Conservation (phyloP, 352 stramenopile genomes). For the Globisporangium paddicum region DNA sequence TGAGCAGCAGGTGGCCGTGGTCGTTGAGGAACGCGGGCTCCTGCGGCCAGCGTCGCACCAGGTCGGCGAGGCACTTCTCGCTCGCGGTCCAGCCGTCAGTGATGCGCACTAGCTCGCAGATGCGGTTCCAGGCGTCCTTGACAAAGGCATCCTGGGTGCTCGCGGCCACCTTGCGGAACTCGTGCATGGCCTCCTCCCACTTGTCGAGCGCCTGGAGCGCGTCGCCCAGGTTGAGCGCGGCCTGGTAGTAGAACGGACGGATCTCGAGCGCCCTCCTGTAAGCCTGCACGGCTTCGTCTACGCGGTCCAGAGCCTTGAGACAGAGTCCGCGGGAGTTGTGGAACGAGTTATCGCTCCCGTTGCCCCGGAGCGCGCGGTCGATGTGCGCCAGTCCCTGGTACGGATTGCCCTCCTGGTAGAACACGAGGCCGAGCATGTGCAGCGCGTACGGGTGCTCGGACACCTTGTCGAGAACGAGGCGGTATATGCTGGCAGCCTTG, state of each 20-base stretch:
- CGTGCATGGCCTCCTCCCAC: conserved; percentile 51
- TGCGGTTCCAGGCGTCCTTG: conserved; percentile 28
- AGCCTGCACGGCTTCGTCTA: conserved; percentile 41
- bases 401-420: conserved; percentile 37
- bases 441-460: conserved; percentile 38
- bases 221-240: conserved; percentile 48
- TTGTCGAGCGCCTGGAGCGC: conserved; percentile 36
- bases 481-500: conserved; percentile 40
- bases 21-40: conserved; percentile 56
- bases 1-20: conserved; percentile 46
- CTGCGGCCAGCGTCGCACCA: conserved; percentile 42
- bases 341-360: conserved; percentile 41
- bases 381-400: conserved; percentile 30
- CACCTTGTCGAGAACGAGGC: conserved; percentile 43
- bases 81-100: conserved; percentile 40
- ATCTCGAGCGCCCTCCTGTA: conserved; percentile 51
- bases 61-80: conserved; percentile 49
- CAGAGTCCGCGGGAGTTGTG: conserved; percentile 55
- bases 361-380: conserved; percentile 31
- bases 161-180: conserved; percentile 43
- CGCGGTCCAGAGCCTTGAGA: conserved; percentile 30
- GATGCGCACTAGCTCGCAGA: conserved; percentile 52
- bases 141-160: conserved; percentile 2
- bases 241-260: conserved; percentile 32
- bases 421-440: conserved; percentile 42